Percentiles rank a stretch among this genome's conserved stretches.
Evolutionary conservation across 306 rosid genomes (phyloP).

Genomic region (Calophaca sinica): DNA sequence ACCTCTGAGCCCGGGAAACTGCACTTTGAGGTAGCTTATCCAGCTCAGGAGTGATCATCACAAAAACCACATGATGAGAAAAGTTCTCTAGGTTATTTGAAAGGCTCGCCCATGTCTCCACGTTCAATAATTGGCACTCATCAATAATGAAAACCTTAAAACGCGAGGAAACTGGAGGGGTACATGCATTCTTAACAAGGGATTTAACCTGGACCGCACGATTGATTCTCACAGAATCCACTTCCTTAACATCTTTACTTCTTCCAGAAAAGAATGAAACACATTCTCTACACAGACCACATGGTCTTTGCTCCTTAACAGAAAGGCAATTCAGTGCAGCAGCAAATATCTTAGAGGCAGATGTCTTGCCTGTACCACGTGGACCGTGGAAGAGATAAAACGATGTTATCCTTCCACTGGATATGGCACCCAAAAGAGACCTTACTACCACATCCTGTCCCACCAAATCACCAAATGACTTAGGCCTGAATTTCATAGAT

Average conservation of each 20-base stretch:
- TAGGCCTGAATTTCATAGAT: constrained; percentile 78
- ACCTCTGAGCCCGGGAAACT: constrained; percentile 71
- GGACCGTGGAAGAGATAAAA: constrained; percentile 88
- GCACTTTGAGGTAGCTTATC: constrained; percentile 74
- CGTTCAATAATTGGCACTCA: constrained; percentile 77
- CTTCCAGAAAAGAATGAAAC: constrained; percentile 71
- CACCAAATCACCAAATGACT: constrained; percentile 75
- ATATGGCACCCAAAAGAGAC: constrained; percentile 81
- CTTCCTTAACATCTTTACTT: constrained; percentile 74
- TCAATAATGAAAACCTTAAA: constrained; percentile 87
- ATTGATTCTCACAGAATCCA: constrained; percentile 78
- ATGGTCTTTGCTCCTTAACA: constrained; percentile 64
- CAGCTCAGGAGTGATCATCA: constrained; percentile 83
- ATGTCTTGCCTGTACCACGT: constrained; percentile 89
- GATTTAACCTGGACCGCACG: constrained; percentile 67
- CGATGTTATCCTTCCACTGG: constrained; percentile 67
- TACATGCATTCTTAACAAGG: constrained; percentile 65
- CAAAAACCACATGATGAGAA: constrained; percentile 70
- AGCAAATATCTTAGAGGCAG: constrained; percentile 81
- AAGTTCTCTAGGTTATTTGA: constrained; percentile 66
- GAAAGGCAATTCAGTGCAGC: constrained; percentile 85
- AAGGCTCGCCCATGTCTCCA: constrained; percentile 73
- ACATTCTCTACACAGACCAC: constrained; percentile 80
- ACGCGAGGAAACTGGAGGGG: constrained; percentile 66
- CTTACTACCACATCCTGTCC: constrained; percentile 81